These are phyloP conservation scores for Phialophora macrospora DNA, from an alignment of 2,329 filamentous ascomycete genomes.

Conservation along the genomic window DNA sequence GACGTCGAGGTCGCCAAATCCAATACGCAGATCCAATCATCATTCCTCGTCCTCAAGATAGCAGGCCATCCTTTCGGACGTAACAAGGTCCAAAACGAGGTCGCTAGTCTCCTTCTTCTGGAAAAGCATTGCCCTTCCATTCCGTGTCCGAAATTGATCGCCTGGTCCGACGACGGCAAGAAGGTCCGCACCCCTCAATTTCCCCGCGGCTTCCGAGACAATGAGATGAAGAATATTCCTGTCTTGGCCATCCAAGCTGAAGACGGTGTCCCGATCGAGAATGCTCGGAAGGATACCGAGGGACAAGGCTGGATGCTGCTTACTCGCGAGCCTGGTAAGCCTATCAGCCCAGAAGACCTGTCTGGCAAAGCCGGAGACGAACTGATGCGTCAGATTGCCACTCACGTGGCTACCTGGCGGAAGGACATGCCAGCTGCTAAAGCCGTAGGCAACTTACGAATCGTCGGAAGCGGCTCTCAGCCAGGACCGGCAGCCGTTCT, in stretches of 20 bases:
- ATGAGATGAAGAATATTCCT: slow-evolving; percentile 13
- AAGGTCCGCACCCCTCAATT: slow-evolving; percentile 28
- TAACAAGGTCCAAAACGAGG: slow-evolving; percentile 36
- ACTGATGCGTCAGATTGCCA: slow-evolving; percentile 32
- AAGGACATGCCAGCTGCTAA: slow-evolving; percentile 26
- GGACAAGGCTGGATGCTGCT: slow-evolving; percentile 33
- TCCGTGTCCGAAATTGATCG: slow-evolving; percentile 29
- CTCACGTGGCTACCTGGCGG: slow-evolving; percentile 32
- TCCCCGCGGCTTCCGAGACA: slow-evolving; percentile 22
- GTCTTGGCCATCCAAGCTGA: slow-evolving; percentile 18
- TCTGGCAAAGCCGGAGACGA: slow-evolving; percentile 17
- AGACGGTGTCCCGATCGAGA: slow-evolving; percentile 14
- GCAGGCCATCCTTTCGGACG: slow-evolving; percentile 27
- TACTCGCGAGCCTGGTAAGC: slow-evolving; percentile 27
- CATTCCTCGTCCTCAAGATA: slow-evolving; percentile 33
- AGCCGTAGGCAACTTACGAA: slow-evolving; percentile 30
- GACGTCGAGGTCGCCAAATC: slow-evolving; percentile 17
- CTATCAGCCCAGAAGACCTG: slow-evolving; percentile 28
- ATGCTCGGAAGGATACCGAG: slow-evolving; percentile 18
- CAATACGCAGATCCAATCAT: slow-evolving; percentile 10
- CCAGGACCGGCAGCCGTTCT: slow-evolving; percentile 22
- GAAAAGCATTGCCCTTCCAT: slow-evolving; percentile 35
- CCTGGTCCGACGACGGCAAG: slow-evolving; percentile 35
- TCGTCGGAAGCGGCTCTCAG: slow-evolving; percentile 21
- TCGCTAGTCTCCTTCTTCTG: slow-evolving; percentile 30